A percentile compares a stretch with the other conserved stretches of the same genome.
Conservation (phyloP, 257 asterid species). For the Mitragyna speciosa region DNA sequence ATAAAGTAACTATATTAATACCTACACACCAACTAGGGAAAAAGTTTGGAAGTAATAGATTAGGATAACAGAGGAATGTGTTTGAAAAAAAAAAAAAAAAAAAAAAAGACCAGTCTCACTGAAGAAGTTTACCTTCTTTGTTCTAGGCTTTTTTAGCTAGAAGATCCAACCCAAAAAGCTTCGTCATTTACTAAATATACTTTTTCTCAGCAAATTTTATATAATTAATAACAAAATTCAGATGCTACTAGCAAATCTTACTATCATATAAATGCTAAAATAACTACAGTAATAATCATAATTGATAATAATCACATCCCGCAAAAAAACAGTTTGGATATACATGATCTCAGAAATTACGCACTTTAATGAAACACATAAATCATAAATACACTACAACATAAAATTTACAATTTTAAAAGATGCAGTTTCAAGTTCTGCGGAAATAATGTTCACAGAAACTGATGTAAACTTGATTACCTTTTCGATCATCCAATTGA, state of each 20-base stretch:
- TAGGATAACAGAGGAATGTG: background rate
- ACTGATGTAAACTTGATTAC: background rate
- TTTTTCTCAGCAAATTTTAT: background rate
- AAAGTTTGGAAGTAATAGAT: background rate
- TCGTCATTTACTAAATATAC: background rate
- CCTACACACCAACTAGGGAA: background rate
- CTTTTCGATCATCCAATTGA: slow-evolving; percentile 10
- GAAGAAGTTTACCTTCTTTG: background rate
- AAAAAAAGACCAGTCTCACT: background rate
- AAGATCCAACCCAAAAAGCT: background rate
- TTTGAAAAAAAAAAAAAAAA: too few species aligned
- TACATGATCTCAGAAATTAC: background rate
- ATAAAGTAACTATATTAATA: background rate
- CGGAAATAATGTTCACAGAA: background rate
- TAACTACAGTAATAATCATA: too few species aligned
- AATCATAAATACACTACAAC: background rate
- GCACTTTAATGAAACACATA: background rate
- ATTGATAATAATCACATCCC: too few species aligned
- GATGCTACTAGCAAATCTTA: background rate
- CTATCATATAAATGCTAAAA: background rate
- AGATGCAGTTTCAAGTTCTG: background rate
- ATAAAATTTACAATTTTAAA: background rate
- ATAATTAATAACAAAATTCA: background rate
- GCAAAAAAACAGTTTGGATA: background rate
- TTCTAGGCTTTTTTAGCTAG: background rate